Conservation (phyloP, 2,329 filamentous ascomycete genomes). For the Fusarium compactum region DNA sequence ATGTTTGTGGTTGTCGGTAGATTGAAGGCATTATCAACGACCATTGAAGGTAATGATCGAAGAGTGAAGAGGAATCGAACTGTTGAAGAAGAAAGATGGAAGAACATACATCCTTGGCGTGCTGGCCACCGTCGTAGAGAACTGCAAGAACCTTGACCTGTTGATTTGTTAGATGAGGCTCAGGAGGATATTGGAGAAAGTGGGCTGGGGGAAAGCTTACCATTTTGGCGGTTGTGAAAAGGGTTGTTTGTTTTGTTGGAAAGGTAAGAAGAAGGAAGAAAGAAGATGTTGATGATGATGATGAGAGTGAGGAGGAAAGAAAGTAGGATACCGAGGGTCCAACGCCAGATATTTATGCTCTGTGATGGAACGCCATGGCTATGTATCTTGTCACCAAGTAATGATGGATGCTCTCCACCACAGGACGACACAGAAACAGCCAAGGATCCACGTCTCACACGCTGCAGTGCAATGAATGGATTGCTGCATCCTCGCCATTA, state of each 20-base stretch:
- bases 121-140: slow-evolving; percentile 90
- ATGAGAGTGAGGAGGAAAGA: slow-evolving; percentile 36
- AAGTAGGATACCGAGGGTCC: slow-evolving; percentile 29
- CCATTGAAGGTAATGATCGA: slow-evolving; percentile 18
- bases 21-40: slow-evolving; percentile 19
- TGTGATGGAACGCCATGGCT: slow-evolving; percentile 25
- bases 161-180: slow-evolving; percentile 41
- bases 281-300: slow-evolving; percentile 32
- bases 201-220: slow-evolving; percentile 34
- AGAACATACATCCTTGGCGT: slow-evolving; percentile 81
- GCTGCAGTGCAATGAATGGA: slow-evolving; percentile 23
- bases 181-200: slow-evolving; percentile 6
- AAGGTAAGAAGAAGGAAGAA: slow-evolving; percentile 38
- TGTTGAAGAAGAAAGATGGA: slow-evolving; percentile 5
- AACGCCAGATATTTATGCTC: slow-evolving; percentile 47
- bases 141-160: slow-evolving; percentile 96
- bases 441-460: slow-evolving; percentile 43
- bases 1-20: slow-evolving; percentile 23
- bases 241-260: slow-evolving; percentile 27
- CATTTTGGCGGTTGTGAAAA: slow-evolving; percentile 46
- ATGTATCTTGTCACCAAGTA: slow-evolving; percentile 27
- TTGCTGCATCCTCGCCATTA: slow-evolving; percentile 20
- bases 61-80: not conserved
- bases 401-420: slow-evolving; percentile 28
- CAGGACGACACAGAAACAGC: slow-evolving; percentile 27